A percentile compares a stretch with the other conserved stretches of the same genome.
phyloP scores from a whole-genome alignment of 129 eudicot species.

The Apium graveolens region DNA sequence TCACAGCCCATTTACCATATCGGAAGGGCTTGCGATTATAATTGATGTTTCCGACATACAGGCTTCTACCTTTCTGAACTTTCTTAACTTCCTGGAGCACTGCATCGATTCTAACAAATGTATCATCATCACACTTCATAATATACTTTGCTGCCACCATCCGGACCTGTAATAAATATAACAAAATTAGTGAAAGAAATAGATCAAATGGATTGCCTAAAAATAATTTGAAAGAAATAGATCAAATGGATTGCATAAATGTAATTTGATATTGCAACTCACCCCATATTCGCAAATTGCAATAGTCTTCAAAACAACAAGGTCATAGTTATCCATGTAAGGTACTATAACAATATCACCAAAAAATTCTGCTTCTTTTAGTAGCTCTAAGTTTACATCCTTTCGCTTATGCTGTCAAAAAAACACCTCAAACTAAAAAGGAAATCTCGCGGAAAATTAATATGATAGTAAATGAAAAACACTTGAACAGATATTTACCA shows the following conservation, averaged over 20 bases:
- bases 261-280: constrained; percentile 10
- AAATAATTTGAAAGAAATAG: neutral
- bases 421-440: neutral
- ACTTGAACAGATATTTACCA: constrained; percentile 27
- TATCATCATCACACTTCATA: constrained; percentile 94
- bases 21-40: constrained; percentile 73
- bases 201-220: neutral
- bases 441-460: neutral
- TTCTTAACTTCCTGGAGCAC: constrained; percentile 43
- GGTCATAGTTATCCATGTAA: constrained; percentile 74
- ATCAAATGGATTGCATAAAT: neutral
- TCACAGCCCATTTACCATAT: constrained; percentile 41
- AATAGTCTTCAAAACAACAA: constrained; percentile 73
- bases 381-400: constrained; percentile 56
- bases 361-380: constrained; percentile 70
- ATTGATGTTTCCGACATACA: constrained; percentile 69
- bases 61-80: constrained; percentile 28
- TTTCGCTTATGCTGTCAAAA: constrained; percentile 56
- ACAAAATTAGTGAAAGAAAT: neutral
- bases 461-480: neutral
- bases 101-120: constrained; percentile 73
- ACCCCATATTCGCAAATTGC: constrained; percentile 86
- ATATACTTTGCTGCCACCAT: constrained; percentile 49
- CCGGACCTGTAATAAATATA: constrained; percentile 38
- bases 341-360: constrained; percentile 81